These are phyloP conservation scores for Boletus rufocinnamomeus DNA, from an alignment of 768 basidiomycete species.

Conservation along the genomic window DNA sequence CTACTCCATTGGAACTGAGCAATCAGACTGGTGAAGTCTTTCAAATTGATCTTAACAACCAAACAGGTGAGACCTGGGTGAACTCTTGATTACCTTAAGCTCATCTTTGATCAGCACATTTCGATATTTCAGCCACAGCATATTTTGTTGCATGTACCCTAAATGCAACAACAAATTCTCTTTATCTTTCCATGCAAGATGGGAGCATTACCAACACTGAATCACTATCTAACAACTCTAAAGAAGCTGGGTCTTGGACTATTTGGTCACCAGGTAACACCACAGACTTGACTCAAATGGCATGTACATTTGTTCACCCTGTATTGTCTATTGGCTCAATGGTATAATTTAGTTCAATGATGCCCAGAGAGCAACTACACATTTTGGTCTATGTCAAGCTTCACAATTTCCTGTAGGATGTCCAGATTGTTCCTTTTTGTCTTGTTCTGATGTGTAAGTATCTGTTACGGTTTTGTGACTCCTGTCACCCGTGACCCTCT, in stretches of 20 bases:
- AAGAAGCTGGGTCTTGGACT: background rate
- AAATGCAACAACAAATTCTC: background rate
- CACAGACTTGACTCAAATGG: background rate
- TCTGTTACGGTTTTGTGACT: no score
- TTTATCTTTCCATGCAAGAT: background rate
- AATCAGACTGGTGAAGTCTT: no score
- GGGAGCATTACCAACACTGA: background rate
- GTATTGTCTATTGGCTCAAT: background rate
- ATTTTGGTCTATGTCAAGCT: background rate
- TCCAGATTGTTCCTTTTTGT: background rate
- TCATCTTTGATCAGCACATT: no score
- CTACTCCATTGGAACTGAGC: no score
- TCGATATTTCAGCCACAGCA: no score
- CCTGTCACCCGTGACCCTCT: no score
- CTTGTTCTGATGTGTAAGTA: constrained; percentile 1
- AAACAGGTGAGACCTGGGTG: no score
- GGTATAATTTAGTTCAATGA: background rate
- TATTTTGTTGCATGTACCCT: background rate
- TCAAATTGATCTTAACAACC: no score
- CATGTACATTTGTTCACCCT: background rate
- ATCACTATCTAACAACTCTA: background rate
- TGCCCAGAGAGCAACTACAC: background rate
- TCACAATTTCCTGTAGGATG: background rate
- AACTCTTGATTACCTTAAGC: no score
- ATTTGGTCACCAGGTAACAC: constrained; percentile 4